Evolutionary conservation across 495 filamentous ascomycete genomes (phyloP), one percentile per base, ranked within the genome.

Genomic region (Xylaria grammica): DNA sequence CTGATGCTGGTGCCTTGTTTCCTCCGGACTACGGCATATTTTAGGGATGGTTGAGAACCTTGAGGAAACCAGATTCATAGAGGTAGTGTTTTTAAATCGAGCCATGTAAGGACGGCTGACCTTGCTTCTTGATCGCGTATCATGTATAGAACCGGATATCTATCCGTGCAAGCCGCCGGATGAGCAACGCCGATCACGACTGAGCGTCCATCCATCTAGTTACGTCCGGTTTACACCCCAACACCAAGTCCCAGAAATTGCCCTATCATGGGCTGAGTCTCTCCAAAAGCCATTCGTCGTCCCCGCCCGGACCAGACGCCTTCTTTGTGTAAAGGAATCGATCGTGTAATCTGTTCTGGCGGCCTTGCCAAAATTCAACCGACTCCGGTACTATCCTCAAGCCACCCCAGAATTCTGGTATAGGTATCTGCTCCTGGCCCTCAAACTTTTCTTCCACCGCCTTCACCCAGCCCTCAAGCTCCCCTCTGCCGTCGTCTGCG

Each of bases 351-450:
- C 95, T 84, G 81, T 89, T 96, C 61, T 88, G 82, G 60, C 96
- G 84, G 42, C 95, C 95, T 79, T 96, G 91, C 94, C 93, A 97
- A 76, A 97, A 97, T 82, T 97, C 94, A 42, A 97, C 84, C 58
- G 86, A 85, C 76, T 92, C 90, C 1, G 95, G 95, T 61, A 93
- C 83, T 58, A 99, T 82, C 68, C 94, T 87, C 75, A 95, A 75
- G 1, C 95, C 95, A 8, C 95, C 95, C 95, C 95, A 99, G 77
- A 96, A 97, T 22, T 89, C 88, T 29, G 95, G 95, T 51, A 97
- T 86, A 1, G 93, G 93, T 59, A 99, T 96, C 42, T 90, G 73
- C 60, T 97, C 89, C 65, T 81, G 49, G 11, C 85, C 89, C 40
- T 89, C 86, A 77, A 96, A 98, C 69, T 77, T 83, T 69, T 77